phyloP scores from a whole-genome alignment of 2,329 filamentous ascomycete species.

The Trichoderma atrobrunneum region DNA sequence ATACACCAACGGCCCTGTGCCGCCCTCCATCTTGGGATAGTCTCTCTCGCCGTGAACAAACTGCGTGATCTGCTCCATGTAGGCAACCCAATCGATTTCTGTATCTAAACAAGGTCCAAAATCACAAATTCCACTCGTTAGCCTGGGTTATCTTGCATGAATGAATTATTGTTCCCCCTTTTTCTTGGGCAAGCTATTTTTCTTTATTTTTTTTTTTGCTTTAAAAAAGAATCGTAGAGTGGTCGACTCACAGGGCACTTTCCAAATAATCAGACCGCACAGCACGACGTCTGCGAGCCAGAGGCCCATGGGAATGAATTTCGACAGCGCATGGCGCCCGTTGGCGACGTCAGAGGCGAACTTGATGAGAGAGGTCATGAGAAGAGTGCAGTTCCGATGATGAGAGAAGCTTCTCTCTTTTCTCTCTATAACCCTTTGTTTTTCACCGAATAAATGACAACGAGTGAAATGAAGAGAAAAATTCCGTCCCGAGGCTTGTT shows the following conservation, averaged over 20 bases:
- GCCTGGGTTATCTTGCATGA: background rate
- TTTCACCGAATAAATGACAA: background rate
- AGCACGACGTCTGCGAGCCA: conserved; percentile 69
- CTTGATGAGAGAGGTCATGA: conserved; percentile 32
- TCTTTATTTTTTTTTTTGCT: background rate
- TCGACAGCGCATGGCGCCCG: conserved; percentile 50
- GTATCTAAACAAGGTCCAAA: conserved; percentile 58
- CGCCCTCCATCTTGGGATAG: conserved; percentile 80
- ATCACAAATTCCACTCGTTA: background rate
- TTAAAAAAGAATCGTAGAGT: background rate
- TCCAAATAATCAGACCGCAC: conserved; percentile 73
- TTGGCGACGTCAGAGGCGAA: conserved; percentile 44
- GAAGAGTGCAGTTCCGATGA: too few relatives aligned
- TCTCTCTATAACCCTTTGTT: background rate
- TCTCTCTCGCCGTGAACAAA: conserved; percentile 82
- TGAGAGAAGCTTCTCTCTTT: background rate
- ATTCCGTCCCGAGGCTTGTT: background rate
- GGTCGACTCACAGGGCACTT: conserved; percentile 69
- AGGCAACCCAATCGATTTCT: conserved; percentile 96
- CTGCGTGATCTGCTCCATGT: conserved; percentile 88
- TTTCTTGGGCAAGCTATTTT: background rate
- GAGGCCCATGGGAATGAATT: conserved; percentile 56
- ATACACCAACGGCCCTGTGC: conserved; percentile 91
- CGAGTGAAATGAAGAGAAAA: background rate
- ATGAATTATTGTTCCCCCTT: background rate